Percentiles rank a stretch among this genome's conserved stretches.
phyloP scores from a whole-genome alignment of 768 basidiomycete genomes.

The Amanita fuliginea region DNA sequence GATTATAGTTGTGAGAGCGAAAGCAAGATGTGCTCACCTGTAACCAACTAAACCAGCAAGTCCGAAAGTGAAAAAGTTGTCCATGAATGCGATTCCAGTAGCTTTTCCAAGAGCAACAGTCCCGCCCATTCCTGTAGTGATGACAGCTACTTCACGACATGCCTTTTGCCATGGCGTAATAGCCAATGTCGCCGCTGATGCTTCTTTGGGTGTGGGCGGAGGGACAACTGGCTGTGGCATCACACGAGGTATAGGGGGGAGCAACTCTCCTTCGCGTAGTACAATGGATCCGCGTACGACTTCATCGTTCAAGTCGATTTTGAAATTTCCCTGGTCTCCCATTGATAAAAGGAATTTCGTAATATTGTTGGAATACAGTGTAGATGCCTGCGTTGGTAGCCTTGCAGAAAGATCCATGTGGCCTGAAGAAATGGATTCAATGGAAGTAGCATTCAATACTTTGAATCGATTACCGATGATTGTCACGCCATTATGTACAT shows the following conservation, averaged over 20 bases:
- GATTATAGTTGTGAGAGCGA: neutral
- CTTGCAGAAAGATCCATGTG: slow-evolving; percentile 84
- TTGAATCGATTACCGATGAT: slow-evolving; percentile 47
- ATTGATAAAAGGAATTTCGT: slow-evolving; percentile 83
- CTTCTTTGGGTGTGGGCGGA: slow-evolving; percentile 35
- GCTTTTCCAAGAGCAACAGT: slow-evolving; percentile 65
- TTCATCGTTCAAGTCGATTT: slow-evolving; percentile 69
- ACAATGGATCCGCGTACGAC: slow-evolving; percentile 77
- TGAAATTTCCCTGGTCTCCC: slow-evolving; percentile 49
- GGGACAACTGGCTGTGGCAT: slow-evolving; percentile 50
- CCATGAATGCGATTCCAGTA: slow-evolving; percentile 79
- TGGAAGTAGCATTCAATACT: neutral
- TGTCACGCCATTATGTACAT: slow-evolving; percentile 65
- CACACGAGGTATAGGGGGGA: slow-evolving; percentile 60
- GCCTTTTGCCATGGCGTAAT: slow-evolving; percentile 84
- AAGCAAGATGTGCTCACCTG: slow-evolving; percentile 15
- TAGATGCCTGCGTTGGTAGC: slow-evolving; percentile 81
- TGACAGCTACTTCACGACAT: slow-evolving; percentile 57
- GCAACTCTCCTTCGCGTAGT: slow-evolving; percentile 50
- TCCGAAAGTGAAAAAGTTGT: slow-evolving; percentile 82
- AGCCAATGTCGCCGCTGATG: slow-evolving; percentile 38
- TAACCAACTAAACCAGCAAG: slow-evolving; percentile 81
- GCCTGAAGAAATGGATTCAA: slow-evolving; percentile 26
- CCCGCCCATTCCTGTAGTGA: slow-evolving; percentile 71
- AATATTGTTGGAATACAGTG: slow-evolving; percentile 86